Percentiles rank a stretch among this genome's conserved stretches.
Evolutionary conservation across 192 early-diverging fungal genomes (phyloP).

Genomic region (Linnemannia zychae): DNA sequence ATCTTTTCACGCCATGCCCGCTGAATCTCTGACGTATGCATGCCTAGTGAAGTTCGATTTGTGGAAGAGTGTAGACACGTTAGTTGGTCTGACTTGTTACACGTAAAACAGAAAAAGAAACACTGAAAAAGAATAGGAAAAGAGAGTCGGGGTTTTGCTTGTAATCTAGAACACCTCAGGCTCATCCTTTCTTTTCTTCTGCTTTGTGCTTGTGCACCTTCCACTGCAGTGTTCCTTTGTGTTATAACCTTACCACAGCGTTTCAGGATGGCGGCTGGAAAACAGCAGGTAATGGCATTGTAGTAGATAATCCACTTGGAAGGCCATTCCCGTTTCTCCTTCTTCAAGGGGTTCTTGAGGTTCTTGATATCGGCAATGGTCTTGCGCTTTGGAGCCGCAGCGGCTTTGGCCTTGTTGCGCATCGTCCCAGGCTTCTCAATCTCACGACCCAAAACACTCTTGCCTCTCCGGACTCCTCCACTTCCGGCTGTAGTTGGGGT

Average conservation of each 20-base stretch:
- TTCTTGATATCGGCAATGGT: conserved; percentile 58
- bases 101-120: not conserved
- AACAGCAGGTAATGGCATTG: conserved; percentile 60
- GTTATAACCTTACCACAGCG: conserved; percentile 46
- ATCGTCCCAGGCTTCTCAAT: conserved; percentile 50
- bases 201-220: not conserved
- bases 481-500: conserved; percentile 5
- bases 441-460: conserved; percentile 49
- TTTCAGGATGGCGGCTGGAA: conserved; percentile 44
- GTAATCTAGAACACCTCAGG: not conserved
- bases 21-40: conserved; percentile 71
- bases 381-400: conserved; percentile 37
- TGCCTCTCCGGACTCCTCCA: conserved; percentile 43
- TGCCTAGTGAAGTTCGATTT: conserved; percentile 58
- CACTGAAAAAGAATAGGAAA: not conserved
- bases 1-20: conserved; percentile 95
- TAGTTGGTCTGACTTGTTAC: not conserved
- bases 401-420: conserved; percentile 50
- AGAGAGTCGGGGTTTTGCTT: not conserved
- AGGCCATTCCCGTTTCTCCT: conserved; percentile 52
- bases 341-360: conserved; percentile 58
- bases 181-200: not conserved
- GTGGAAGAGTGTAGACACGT: not conserved
- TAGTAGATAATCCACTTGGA: conserved; percentile 63
- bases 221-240: not conserved